Evolutionary conservation across 345 rosid genomes (phyloP).

Genomic region (Angophora floribunda): DNA sequence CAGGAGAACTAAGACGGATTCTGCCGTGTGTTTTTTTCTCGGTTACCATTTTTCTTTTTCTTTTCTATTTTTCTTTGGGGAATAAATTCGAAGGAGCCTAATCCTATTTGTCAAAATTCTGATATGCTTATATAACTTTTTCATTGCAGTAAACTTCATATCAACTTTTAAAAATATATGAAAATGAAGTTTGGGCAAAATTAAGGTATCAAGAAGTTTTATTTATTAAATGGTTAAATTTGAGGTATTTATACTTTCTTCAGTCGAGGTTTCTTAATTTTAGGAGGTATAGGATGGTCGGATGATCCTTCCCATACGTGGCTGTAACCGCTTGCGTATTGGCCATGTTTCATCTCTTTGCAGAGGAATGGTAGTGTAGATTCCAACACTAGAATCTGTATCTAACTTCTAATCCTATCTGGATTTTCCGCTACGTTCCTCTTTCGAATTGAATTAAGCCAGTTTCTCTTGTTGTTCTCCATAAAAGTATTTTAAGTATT

Average conservation of each 20-base stretch:
- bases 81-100: not conserved
- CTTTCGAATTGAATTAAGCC: too few relatives aligned
- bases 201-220: not conserved
- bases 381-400: too few relatives aligned
- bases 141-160: not conserved
- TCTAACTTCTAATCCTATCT: too few relatives aligned
- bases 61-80: not conserved
- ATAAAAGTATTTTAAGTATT: too few relatives aligned
- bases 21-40: not conserved
- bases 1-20: not conserved
- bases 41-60: not conserved
- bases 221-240: not conserved
- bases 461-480: too few relatives aligned
- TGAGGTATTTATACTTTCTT: not conserved
- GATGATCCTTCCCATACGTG: fast-evolving
- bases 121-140: not conserved
- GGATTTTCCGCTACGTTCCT: too few relatives aligned
- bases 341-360: not conserved
- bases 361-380: not conserved
- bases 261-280: not conserved
- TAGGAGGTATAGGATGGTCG: too few relatives aligned
- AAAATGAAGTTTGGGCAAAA: too few relatives aligned
- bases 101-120: not conserved
- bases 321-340: not conserved
- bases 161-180: not conserved